Percentiles rank a stretch among this genome's conserved stretches.
These are phyloP conservation scores for Sugiyamaella valdiviana DNA, from an alignment of 805 yeast species.

Conservation along the genomic window DNA sequence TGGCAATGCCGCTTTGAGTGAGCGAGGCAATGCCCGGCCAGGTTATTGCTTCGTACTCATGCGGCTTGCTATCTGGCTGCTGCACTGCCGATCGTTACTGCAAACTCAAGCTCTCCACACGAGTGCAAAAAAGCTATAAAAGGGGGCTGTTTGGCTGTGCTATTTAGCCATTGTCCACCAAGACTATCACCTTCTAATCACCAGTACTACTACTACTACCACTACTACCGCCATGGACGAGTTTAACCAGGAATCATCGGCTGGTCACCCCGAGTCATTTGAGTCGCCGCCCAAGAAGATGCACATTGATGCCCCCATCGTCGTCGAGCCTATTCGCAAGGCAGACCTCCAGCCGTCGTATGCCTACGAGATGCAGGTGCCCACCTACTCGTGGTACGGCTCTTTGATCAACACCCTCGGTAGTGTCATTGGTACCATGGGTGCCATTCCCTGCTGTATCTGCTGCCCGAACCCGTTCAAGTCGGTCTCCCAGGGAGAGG, in stretches of 20 bases:
- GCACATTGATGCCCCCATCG: slow-evolving; percentile 18
- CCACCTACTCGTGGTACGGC: slow-evolving; percentile 35
- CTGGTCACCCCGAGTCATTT: background rate
- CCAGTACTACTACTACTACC: background rate
- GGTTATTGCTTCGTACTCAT: too few species aligned
- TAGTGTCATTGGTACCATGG: slow-evolving; percentile 43
- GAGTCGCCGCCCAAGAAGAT: background rate
- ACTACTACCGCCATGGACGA: background rate
- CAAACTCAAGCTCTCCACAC: too few species aligned
- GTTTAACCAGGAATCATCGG: background rate
- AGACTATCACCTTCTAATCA: too few species aligned
- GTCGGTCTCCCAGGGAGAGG: slow-evolving; percentile 58
- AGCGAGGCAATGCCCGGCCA: too few species aligned
- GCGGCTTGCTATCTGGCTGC: too few species aligned
- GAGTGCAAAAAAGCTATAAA: too few species aligned
- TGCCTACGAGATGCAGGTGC: slow-evolving; percentile 34
- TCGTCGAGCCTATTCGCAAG: slow-evolving; percentile 25
- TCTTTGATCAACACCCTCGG: slow-evolving; percentile 36
- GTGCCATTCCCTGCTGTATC: slow-evolving; percentile 48
- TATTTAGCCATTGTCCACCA: too few species aligned
- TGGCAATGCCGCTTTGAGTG: too few species aligned
- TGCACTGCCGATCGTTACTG: too few species aligned
- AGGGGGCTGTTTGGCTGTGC: too few species aligned
- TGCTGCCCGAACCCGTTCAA: slow-evolving; percentile 56
- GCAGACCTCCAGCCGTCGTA: slow-evolving; percentile 28